These are phyloP conservation scores for Pistacia vera DNA, from an alignment of 345 rosid genomes.

Conservation along the genomic window DNA sequence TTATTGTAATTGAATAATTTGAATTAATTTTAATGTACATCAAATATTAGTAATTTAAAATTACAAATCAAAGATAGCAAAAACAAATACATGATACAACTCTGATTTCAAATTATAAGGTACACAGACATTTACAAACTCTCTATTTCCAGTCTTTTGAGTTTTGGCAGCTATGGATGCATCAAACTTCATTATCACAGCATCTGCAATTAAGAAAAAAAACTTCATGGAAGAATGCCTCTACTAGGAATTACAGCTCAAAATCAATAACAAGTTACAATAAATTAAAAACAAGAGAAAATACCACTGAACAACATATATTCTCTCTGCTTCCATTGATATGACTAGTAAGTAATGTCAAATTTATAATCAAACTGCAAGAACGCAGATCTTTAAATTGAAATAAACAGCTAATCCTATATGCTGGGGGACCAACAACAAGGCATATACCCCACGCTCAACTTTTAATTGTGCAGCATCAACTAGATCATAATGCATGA, in stretches of 20 bases:
- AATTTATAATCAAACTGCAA: not conserved
- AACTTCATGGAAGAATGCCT: constrained; percentile 1
- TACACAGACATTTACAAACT: constrained; percentile 20
- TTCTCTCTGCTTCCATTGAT: not conserved
- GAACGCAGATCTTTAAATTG: not conserved
- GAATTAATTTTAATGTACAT: too few relatives aligned
- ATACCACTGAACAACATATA: not conserved
- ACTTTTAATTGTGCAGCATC: not conserved
- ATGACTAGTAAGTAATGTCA: not conserved
- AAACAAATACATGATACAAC: too few relatives aligned
- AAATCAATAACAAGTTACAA: not conserved
- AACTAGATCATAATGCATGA: not conserved
- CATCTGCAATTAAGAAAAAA: constrained; percentile 45
- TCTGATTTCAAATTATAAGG: too few relatives aligned
- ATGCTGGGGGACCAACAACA: not conserved
- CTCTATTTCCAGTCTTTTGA: constrained; percentile 40
- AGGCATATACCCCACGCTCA: constrained; percentile 10
- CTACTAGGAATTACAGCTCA: not conserved
- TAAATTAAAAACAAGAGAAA: not conserved
- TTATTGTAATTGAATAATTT: too few relatives aligned
- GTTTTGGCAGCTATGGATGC: constrained; percentile 35
- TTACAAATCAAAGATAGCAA: too few relatives aligned
- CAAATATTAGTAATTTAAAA: too few relatives aligned
- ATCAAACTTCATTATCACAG: constrained; percentile 51
- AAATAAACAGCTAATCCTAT: constrained; percentile 4